Evolutionary conservation across 768 basidiomycete genomes (phyloP).

Genomic region (Trametes cinnabarina): DNA sequence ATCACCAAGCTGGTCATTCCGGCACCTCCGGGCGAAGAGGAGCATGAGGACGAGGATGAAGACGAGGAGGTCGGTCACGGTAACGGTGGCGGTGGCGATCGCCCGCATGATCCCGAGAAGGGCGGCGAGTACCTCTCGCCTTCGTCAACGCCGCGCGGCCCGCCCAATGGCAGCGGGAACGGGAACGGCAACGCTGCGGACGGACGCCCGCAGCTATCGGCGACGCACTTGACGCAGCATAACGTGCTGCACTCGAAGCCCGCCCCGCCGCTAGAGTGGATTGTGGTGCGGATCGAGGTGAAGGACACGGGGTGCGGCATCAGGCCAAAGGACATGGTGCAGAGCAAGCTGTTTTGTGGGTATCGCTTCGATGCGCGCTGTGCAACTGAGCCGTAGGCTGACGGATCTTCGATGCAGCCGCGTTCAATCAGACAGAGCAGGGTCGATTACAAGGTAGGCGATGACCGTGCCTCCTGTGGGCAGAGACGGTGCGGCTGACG

Average conservation of each 20-base stretch:
- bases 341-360: conserved; percentile 71
- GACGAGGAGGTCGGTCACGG: neutral
- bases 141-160: neutral
- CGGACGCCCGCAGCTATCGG: conserved; percentile 26
- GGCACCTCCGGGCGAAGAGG: conserved; percentile 1
- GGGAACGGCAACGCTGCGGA: neutral
- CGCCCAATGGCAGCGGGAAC: neutral
- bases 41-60: neutral
- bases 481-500: neutral
- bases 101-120: neutral
- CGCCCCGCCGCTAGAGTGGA: conserved; percentile 47
- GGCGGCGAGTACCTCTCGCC: neutral
- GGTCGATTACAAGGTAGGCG: conserved; percentile 57
- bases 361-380: conserved; percentile 4
- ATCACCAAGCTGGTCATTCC: conserved; percentile 58
- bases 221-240: conserved; percentile 44
- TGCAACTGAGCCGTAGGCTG: neutral
- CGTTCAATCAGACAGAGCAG: conserved; percentile 78
- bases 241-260: conserved; percentile 44
- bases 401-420: conserved; percentile 40
- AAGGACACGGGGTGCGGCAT: conserved; percentile 74
- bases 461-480: neutral
- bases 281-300: conserved; percentile 84
- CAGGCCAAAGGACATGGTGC: conserved; percentile 61
- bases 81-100: neutral